Base-by-base conservation (phyloP, 208 protist species). In the Crithidia expoeki region DNA sequence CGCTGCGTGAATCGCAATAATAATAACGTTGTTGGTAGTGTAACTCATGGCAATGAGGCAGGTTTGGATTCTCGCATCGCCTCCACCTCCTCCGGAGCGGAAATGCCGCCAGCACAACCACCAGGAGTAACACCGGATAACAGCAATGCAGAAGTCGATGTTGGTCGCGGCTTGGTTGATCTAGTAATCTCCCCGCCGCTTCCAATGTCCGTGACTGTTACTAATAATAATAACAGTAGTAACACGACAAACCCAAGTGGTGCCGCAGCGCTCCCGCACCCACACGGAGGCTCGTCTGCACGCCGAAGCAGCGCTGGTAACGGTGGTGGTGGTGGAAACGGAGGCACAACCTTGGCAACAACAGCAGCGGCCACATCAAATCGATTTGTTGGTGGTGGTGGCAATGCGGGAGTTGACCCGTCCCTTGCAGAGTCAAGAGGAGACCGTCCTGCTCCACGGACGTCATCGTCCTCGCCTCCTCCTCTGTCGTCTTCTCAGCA, bases 321-420 rank as follows among this genome's bases (percentile, higher is more conserved):
- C 25, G 57, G 57, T 47, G 40, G n/a, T 33, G 57, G n/a, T 34
- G 57, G 55, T 60, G 21, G 36, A 16, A 6, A 42, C 36, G 12
- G 36, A 42, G 12, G 6, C 6, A 42, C 36, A 6, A 12, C 36
- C 12, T 42, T 42, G 36, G 6, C 10, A 42, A 55, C 52, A 58
- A 21, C 56, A 61, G 19, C 56, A 42, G 36, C 56, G 32, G 36
- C 65, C 30, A 42, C 53, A 55, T 16, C 52, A 36, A 21, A 16
- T 10, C 34, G 7, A 19, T 4, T 21, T 34, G 42, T 52, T 32
- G 11, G n/a, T n/a, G n/a, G n/a, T n/a, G n/a, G 25, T 30, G 25
- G 9, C 52, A 12, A 12, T 16, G 36, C 36, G 36, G 36, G 36
- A 42, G 36, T 12, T 12, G 36, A 12, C 6, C 10, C 12, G 36